A percentile compares a stretch with the other conserved stretches of the same genome.
Evolutionary conservation across 1,139 yeast species (phyloP).

Genomic region (Geotrichum phurueaensis): DNA sequence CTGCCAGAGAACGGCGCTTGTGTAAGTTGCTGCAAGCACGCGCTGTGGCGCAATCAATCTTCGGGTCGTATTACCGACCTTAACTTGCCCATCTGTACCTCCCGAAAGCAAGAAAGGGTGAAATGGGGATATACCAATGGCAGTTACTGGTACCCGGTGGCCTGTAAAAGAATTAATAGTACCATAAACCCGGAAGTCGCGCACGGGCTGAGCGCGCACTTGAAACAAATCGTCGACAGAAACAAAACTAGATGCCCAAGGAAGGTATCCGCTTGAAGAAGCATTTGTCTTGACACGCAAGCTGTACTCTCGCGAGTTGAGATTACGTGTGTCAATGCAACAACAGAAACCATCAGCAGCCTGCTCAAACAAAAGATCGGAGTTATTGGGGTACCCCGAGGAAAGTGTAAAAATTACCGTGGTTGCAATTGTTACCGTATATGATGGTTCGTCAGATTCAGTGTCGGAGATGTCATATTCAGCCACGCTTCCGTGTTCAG

Average conservation of each 20-base stretch:
- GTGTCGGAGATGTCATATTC: slow-evolving; percentile 46
- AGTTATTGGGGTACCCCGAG: slow-evolving; percentile 34
- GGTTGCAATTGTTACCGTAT: slow-evolving; percentile 42
- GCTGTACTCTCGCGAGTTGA: slow-evolving; percentile 36
- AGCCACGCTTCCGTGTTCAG: slow-evolving; percentile 58
- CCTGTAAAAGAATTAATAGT: slow-evolving; percentile 18
- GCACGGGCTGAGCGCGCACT: slow-evolving; percentile 36
- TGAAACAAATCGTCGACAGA: slow-evolving; percentile 41
- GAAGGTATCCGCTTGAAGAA: slow-evolving; percentile 35
- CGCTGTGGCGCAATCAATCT: slow-evolving; percentile 41
- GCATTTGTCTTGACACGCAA: slow-evolving; percentile 35
- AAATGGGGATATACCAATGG: slow-evolving; percentile 38
- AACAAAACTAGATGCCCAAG: slow-evolving; percentile 39
- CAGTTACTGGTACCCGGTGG: slow-evolving; percentile 39
- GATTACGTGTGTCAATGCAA: slow-evolving; percentile 42
- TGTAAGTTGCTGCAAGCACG: slow-evolving; percentile 30
- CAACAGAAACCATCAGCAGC: slow-evolving; percentile 44
- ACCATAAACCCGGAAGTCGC: slow-evolving; percentile 30
- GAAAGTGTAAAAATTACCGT: slow-evolving; percentile 46
- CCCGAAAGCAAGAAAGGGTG: slow-evolving; percentile 65
- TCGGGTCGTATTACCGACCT: slow-evolving; percentile 41
- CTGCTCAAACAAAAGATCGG: slow-evolving; percentile 43
- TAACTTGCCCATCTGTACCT: slow-evolving; percentile 54
- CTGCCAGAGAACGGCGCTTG: slow-evolving; percentile 34
- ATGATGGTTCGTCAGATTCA: slow-evolving; percentile 42